Conservation (phyloP, 2,329 filamentous ascomycete species). For the Arthrobotrys iridis region DNA sequence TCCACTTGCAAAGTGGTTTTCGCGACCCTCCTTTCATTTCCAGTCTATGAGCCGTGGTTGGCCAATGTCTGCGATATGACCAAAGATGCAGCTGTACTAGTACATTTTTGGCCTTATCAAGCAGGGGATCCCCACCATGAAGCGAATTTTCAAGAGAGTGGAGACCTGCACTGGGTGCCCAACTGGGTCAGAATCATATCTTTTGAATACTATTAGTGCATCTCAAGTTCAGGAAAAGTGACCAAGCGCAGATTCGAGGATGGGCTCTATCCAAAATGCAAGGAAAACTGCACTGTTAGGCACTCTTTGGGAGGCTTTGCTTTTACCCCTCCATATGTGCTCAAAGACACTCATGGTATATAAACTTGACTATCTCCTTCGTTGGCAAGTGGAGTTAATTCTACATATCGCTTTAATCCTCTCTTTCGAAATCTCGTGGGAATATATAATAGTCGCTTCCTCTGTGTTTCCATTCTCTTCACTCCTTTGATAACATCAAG, state of each 20-base stretch:
- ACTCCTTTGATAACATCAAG: conserved; percentile 23
- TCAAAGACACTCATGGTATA: conserved; percentile 50
- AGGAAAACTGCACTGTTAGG: conserved; percentile 42
- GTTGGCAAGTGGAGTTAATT: not conserved
- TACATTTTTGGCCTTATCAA: conserved; percentile 53
- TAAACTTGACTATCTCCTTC: conserved; percentile 41
- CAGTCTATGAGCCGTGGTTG: conserved; percentile 28
- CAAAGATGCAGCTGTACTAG: conserved; percentile 53
- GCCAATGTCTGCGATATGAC: conserved; percentile 48
- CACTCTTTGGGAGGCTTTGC: conserved; percentile 22
- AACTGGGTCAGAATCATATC: conserved; percentile 24
- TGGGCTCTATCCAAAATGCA: conserved; percentile 32
- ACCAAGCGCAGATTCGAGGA: conserved; percentile 53
- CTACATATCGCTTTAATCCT: conserved; percentile 40
- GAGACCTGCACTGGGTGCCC: conserved; percentile 27
- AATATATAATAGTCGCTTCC: conserved; percentile 11
- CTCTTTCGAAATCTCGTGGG: conserved; percentile 23
- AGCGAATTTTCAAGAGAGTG: conserved; percentile 31
- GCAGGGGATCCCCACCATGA: conserved; percentile 50
- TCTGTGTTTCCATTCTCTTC: conserved; percentile 29
- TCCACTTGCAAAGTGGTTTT: conserved; percentile 45
- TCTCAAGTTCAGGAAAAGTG: conserved; percentile 22
- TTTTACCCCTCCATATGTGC: conserved; percentile 22
- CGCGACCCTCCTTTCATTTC: conserved; percentile 50
- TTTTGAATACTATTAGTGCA: conserved; percentile 16